Evolutionary conservation across 345 rosid species (phyloP), one percentile per base, ranked within the genome.

Genomic region (Aquilaria yunnanensis): DNA sequence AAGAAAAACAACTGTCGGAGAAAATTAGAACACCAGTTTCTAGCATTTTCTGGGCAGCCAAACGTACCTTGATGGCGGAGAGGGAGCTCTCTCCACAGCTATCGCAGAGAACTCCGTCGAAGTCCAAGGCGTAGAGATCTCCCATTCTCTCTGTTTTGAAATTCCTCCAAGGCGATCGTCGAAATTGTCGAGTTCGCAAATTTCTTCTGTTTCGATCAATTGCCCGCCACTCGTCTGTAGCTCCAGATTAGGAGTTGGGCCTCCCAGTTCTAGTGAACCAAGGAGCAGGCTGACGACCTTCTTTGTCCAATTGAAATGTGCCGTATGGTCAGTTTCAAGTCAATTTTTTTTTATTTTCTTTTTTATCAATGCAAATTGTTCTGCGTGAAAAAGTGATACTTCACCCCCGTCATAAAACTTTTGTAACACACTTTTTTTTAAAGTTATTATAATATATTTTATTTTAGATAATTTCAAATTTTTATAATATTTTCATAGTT

Each of bases 31-130:
- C 23, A 37, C 5, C 3, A 32, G n/a, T 0, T 51, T 51, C 47
- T 32, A 12, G 14, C 30, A 47, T 13, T 32, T 51, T 33, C 23
- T 34, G 47, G 16, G 2, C 46, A 31, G 59, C 12, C 2, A 52
- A 56, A 7, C 34, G 9, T 31, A 84, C 98, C 97, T 90, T 93
- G 70, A 93, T 86, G 59, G 96, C 97, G 51, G 98, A 93, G 56
- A 89, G 82, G 33, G 98, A 84, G 81, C 96, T 93, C 71, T 90
- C 98, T 31, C 97, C 97, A 54, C 97, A 93, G 65, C 96, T 87
- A 67, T 89, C 96, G 64, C 97, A 93, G 69, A 93, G 75, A 71
- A 93, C 92, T 68, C 98, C 97, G 53, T 93, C 98, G 76, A 93
- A 90, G 76, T 93, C 97, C 84, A 93, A 77, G 66, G 97, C 97